phyloP scores from a whole-genome alignment of 768 basidiomycete genomes.

The Lentinus tigrinus region DNA sequence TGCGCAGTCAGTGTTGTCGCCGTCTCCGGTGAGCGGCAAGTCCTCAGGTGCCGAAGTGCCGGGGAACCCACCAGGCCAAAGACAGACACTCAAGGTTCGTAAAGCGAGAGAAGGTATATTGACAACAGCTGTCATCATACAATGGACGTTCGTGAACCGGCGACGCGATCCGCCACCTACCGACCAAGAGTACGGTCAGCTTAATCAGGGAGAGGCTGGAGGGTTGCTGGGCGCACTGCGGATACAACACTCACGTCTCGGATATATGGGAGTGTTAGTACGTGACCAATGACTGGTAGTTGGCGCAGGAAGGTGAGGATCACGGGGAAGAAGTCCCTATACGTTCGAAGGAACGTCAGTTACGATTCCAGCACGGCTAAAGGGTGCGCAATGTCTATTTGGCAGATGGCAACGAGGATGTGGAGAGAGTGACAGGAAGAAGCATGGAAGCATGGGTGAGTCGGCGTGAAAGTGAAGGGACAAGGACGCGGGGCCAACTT shows the following conservation, averaged over 20 bases:
- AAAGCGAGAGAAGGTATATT: neutral
- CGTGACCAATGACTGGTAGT: slow-evolving; percentile 85
- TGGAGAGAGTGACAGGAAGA: too few species aligned
- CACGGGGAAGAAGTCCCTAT: slow-evolving; percentile 98
- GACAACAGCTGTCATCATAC: slow-evolving; percentile 21
- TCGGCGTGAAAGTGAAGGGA: too few species aligned
- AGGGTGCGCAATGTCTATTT: too few species aligned
- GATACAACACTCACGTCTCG: slow-evolving; percentile 56
- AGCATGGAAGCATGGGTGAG: neutral
- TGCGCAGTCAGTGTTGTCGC: too few species aligned
- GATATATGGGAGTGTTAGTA: slow-evolving; percentile 86
- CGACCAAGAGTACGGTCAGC: neutral
- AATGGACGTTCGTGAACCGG: slow-evolving; percentile 35
- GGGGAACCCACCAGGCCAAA: neutral
- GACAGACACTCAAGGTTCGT: neutral
- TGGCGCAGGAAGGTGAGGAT: slow-evolving; percentile 96
- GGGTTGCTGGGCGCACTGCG: neutral
- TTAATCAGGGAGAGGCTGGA: neutral
- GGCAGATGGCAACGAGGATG: too few species aligned
- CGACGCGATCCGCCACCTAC: slow-evolving; percentile 35
- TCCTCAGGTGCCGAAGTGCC: too few species aligned
- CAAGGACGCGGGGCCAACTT: neutral
- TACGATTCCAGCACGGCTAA: neutral
- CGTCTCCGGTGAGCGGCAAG: too few species aligned
- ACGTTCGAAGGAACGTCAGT: neutral